phyloP scores from a whole-genome alignment of 345 rosid species.

The Turnera subulata region DNA sequence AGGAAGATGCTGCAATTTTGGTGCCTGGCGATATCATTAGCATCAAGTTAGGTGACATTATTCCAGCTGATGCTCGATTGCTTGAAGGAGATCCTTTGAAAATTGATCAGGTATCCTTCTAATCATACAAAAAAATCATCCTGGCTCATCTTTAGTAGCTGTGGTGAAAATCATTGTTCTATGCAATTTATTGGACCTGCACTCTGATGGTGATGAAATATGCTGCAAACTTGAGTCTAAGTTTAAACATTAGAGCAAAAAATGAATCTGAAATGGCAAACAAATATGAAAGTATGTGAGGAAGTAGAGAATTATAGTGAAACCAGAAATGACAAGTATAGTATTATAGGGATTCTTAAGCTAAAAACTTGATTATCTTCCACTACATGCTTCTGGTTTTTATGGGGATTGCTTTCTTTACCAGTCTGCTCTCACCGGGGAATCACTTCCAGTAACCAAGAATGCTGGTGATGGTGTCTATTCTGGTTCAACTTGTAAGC shows the following conservation, averaged over 20 bases:
- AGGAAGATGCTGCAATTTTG: slow-evolving; percentile 48
- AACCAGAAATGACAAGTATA: neutral
- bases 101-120: slow-evolving; percentile 58
- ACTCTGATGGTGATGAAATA: too few species aligned
- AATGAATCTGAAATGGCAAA: too few species aligned
- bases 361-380: too few species aligned
- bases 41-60: slow-evolving; percentile 54
- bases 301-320: too few species aligned
- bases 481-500: slow-evolving; percentile 90
- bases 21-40: slow-evolving; percentile 55
- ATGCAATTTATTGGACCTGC: too few species aligned
- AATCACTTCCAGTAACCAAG: slow-evolving; percentile 81
- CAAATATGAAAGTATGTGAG: too few species aligned
- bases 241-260: too few species aligned
- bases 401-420: slow-evolving; percentile 6
- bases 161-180: too few species aligned
- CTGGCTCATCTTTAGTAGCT: too few species aligned
- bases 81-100: slow-evolving; percentile 64
- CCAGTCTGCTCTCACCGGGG: slow-evolving; percentile 92
- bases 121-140: too few species aligned
- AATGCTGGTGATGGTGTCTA: slow-evolving; percentile 68
- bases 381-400: neutral
- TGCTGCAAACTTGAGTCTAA: too few species aligned
- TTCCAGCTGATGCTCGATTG: slow-evolving; percentile 59
- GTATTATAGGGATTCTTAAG: too few species aligned